A percentile compares a stretch with the other conserved stretches of the same genome.
These are phyloP conservation scores for Solanum lignicaule DNA, from an alignment of 257 asterid species.

Conservation along the genomic window DNA sequence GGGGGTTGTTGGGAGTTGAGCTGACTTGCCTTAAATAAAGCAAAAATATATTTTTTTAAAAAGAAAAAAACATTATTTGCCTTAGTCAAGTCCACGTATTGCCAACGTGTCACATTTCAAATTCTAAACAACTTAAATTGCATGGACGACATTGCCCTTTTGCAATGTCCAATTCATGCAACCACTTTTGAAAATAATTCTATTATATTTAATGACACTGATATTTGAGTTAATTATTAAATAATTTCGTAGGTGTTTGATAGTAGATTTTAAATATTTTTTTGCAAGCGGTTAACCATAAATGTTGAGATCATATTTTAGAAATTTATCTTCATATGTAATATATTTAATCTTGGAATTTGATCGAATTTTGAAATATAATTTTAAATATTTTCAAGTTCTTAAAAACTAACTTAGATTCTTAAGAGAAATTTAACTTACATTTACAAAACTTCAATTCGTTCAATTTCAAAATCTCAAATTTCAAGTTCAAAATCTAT, in stretches of 20 bases:
- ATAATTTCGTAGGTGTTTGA: neutral
- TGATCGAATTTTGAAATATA: neutral
- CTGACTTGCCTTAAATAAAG: neutral
- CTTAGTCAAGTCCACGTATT: neutral
- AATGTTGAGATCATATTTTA: too few species aligned
- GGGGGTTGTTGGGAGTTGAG: neutral
- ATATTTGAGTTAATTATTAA: neutral
- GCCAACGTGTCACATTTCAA: neutral
- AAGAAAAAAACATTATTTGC: neutral
- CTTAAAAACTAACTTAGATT: neutral
- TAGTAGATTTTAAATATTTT: too few species aligned
- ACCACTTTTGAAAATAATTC: neutral
- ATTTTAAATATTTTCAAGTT: neutral
- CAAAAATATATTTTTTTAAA: neutral
- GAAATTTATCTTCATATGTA: too few species aligned
- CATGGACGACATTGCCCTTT: neutral
- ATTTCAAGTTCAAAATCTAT: neutral
- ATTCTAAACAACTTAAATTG: neutral
- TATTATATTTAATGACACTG: neutral
- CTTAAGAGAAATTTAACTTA: accelerated
- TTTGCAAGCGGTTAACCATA: neutral
- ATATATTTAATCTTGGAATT: too few species aligned
- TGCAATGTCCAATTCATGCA: neutral
- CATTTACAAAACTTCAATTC: neutral
- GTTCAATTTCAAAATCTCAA: neutral